Conservation (phyloP, 1,139 yeast species). For the Candida tropicalis region DNA sequence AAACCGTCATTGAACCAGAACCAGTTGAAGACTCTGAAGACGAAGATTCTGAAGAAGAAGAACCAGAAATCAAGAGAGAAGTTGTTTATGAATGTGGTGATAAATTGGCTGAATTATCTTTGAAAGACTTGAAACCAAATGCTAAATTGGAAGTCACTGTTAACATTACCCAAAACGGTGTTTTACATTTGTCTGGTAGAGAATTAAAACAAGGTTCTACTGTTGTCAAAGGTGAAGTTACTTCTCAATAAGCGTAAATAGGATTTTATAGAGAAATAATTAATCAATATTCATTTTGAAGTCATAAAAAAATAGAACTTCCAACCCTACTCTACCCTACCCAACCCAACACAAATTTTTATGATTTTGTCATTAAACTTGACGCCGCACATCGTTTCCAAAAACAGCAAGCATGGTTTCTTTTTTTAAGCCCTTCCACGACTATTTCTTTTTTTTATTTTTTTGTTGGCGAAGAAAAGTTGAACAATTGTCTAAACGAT, state of each 20-base stretch:
- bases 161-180: constrained; percentile 83
- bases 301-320: too few relatives aligned
- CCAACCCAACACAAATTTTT: too few relatives aligned
- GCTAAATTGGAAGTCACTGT: constrained; percentile 74
- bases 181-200: constrained; percentile 81
- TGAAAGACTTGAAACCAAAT: constrained; percentile 73
- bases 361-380: too few relatives aligned
- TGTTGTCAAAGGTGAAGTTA: constrained; percentile 54
- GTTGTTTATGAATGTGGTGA: constrained; percentile 75
- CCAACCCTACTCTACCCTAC: too few relatives aligned
- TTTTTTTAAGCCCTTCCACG: too few relatives aligned
- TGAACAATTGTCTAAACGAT: too few relatives aligned
- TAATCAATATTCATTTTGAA: too few relatives aligned
- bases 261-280: constrained; percentile 1
- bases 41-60: constrained; percentile 45
- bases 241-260: constrained; percentile 12
- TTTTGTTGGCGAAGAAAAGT: too few relatives aligned
- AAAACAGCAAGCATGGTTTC: too few relatives aligned
- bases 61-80: constrained; percentile 76
- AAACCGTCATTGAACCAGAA: constrained; percentile 71
- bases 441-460: too few relatives aligned
- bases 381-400: too few relatives aligned
- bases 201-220: constrained; percentile 70
- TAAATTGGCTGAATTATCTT: constrained; percentile 75
- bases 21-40: constrained; percentile 42